Evolutionary conservation across 495 filamentous ascomycete genomes (phyloP), one percentile per base, ranked within the genome.

Genomic region (Amphirosellinia nigrospora): DNA sequence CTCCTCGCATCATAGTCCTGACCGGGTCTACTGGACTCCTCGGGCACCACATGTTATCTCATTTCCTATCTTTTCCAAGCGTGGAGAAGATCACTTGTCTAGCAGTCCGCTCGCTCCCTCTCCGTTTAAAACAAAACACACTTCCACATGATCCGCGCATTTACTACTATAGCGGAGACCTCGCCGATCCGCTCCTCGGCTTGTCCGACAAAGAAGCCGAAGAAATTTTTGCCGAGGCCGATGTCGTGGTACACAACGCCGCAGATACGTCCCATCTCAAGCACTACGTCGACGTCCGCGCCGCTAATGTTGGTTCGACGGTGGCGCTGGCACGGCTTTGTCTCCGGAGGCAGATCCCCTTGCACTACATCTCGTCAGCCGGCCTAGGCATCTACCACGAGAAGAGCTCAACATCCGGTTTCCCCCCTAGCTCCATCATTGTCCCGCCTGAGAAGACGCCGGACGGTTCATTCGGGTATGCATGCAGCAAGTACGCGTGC

Each of bases 231-330:
- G 16, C 16, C 3, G 50, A 62, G 3, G 81, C 78, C 0, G 79
- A 88, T 52, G 71, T 69, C 13, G 75, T 89, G 28, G 81, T 90
- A 39, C 87, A 89, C 56, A 75, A 75, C 48, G 77, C 69, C 38
- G 63, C 77, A 15, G 76, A 77, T 43, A 69, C 64, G 0, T 77
- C 74, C 15, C 71, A 72, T 34, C 59, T 78, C 28, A 79, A 78
- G 39, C 43, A 13, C 9, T 79, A 77, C 50, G 15, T 26, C 0
- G 50, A 56, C 30, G 43, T 77, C 6, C 63, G 56, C 11, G 13
- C 41, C 8, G 36, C 77, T 5, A 79, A 79, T n/a, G 72, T 78
- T 28, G 38, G 13, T 0, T 73, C 77, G 0, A 79, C 77, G 1
- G n/a, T n/a, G 0, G 38, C 48, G 32, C 60, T 79, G 4, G 60